Conservation (phyloP, 2,329 filamentous ascomycete species). For the Xylariaceae sp. region DNA sequence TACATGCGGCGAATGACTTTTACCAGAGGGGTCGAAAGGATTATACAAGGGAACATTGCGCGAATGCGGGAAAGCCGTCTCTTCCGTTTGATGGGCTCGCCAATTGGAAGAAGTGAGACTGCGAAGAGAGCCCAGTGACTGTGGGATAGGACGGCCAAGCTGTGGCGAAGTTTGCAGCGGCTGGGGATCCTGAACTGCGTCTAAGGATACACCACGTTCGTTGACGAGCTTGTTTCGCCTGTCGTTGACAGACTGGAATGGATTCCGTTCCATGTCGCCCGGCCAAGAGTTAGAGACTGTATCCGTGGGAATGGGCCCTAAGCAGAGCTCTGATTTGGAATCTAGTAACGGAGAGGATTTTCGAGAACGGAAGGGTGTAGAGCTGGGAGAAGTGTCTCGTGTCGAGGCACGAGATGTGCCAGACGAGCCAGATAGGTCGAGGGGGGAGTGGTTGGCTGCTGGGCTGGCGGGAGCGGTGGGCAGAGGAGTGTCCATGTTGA, state of each 20-base stretch:
- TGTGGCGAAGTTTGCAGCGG: slow-evolving; percentile 12
- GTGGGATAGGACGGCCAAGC: slow-evolving; percentile 14
- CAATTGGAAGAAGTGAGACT: slow-evolving; percentile 30
- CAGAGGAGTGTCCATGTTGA: slow-evolving; percentile 26
- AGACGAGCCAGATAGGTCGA: slow-evolving; percentile 29
- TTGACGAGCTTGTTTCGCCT: slow-evolving; percentile 24
- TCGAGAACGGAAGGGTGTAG: slow-evolving; percentile 1
- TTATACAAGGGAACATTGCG: slow-evolving; percentile 12
- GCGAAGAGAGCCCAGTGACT: slow-evolving; percentile 13
- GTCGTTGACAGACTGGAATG: slow-evolving; percentile 28
- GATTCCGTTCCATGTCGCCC: slow-evolving; percentile 26
- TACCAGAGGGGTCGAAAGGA: slow-evolving; percentile 16
- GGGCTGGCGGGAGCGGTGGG: slow-evolving; percentile 16
- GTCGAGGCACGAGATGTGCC: slow-evolving; percentile 25
- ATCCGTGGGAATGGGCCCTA: slow-evolving; percentile 19
- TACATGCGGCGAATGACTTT: slow-evolving; percentile 6
- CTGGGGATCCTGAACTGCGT: slow-evolving; percentile 12
- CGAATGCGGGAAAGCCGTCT: slow-evolving; percentile 7
- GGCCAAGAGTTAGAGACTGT: slow-evolving; percentile 14
- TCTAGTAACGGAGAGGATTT: too few relatives aligned
- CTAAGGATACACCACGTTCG: slow-evolving; percentile 15
- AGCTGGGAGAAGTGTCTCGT: slow-evolving; percentile 25
- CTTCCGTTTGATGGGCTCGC: slow-evolving; percentile 21
- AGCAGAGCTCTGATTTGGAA: too few relatives aligned
- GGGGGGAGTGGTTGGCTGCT: slow-evolving; percentile 21